Evolutionary conservation across 352 stramenopile genomes (phyloP).

Genomic region (Globisporangium rhizosaccharum): DNA sequence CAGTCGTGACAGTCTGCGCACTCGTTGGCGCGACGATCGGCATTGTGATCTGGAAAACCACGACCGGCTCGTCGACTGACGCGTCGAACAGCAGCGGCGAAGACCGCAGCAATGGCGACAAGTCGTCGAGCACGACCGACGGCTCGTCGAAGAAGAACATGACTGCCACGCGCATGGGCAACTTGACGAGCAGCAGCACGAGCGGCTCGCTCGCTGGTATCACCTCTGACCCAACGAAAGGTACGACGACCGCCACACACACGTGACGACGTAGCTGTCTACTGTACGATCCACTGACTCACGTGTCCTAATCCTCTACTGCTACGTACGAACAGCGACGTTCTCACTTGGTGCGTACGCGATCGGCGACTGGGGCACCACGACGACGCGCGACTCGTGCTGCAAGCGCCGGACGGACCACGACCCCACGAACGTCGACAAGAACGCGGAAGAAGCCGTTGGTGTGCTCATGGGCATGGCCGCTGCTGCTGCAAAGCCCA

Average conservation of each 20-base stretch:
- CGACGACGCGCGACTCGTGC: constrained; percentile 55
- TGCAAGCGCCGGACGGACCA: constrained; percentile 55
- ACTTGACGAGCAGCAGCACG: constrained; percentile 14
- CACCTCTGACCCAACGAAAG: constrained; percentile 53
- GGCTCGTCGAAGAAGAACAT: constrained; percentile 5
- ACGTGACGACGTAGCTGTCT: neutral
- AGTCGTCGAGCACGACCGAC: constrained; percentile 2
- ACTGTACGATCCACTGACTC: neutral
- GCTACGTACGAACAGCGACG: constrained; percentile 15
- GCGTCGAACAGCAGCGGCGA: constrained; percentile 9
- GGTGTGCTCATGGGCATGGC: constrained; percentile 60
- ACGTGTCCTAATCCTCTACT: neutral
- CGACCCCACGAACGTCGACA: constrained; percentile 47
- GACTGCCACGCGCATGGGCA: constrained; percentile 12
- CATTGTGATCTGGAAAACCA: constrained; percentile 35
- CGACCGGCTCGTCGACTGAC: constrained; percentile 21
- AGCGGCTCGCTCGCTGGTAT: constrained; percentile 18
- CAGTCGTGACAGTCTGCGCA: constrained; percentile 36
- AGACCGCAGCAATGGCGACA: constrained; percentile 2
- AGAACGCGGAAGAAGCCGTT: constrained; percentile 60
- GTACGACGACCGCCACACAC: neutral
- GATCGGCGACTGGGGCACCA: constrained; percentile 74
- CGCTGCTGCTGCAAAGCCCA: constrained; percentile 23
- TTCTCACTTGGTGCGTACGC: constrained; percentile 60
- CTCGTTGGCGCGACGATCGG: constrained; percentile 39